Evolutionary conservation across 768 basidiomycete species (phyloP), one percentile per base, ranked within the genome.

Genomic region (Basidioascus undulatus): DNA sequence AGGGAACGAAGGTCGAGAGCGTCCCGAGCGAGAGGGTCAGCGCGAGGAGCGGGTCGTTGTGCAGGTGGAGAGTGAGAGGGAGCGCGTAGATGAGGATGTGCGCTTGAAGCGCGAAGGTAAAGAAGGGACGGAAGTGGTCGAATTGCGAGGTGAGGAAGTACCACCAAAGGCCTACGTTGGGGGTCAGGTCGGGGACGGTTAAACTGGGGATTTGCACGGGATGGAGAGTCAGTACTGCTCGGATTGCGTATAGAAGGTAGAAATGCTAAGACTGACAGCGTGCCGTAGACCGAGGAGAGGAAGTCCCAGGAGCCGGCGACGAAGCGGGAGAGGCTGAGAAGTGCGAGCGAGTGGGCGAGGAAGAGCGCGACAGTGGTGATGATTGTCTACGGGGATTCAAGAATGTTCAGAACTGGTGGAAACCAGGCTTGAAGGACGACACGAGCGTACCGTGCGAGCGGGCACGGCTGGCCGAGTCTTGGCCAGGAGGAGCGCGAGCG

Each of bases 71-170:
- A 0, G 47, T 43, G n/a, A 94, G 57, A 0, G 89, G 89, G 2
- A 70, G 63, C 7, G 77, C 67, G 49, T 92, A 94, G 30, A 81
- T 78, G 23, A 73, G 51, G 20, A 83, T 65, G 52, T 94, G 89
- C 9, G 79, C 65, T 74, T 86, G 47, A 4, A 94, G 96, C 15
- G 79, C 80, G 66, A 86, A 76, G 25, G 94, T 62, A 66, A 92
- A 98, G 61, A 94, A 94, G 4, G 76, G 71, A 24, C 92, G 65
- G 64, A 94, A 98, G 55, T 96, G 79, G 54, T 94, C 89, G 47
- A 98, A 98, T 80, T 94, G 94, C 56, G 96, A 89, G 10, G 84
- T 94, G 61, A 96, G 94, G 62, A 96, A 96, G 58, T 96, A 96
- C 89, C 89, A 96, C 79, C 84, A 84, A 23, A 94, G 60, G 2